A percentile compares a stretch with the other conserved stretches of the same genome.
phyloP scores from a whole-genome alignment of 495 filamentous ascomycete genomes.

The Xylaria grammica region DNA sequence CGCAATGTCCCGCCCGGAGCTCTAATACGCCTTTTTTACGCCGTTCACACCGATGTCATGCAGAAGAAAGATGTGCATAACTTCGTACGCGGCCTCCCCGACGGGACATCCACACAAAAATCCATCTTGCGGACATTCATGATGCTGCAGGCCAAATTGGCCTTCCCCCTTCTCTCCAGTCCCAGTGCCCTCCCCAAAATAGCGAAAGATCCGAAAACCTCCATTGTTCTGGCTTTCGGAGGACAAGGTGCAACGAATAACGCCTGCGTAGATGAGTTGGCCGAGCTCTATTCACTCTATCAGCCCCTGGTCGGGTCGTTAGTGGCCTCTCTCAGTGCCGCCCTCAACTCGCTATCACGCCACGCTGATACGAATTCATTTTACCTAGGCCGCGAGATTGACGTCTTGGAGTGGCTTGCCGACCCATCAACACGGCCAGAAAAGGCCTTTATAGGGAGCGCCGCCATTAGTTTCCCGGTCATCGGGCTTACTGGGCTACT shows the following conservation, averaged over 20 bases:
- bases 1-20: slow-evolving; percentile 7
- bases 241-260: slow-evolving; percentile 10
- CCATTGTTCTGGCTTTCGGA: slow-evolving; percentile 5
- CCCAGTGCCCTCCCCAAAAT: slow-evolving; percentile 6
- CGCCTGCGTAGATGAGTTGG: slow-evolving; percentile 66
- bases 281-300: slow-evolving; percentile 77
- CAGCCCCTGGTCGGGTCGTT: slow-evolving; percentile 75
- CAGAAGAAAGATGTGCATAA: slow-evolving; percentile 12
- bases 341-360: slow-evolving; percentile 69
- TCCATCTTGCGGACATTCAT: slow-evolving; percentile 14
- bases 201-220: slow-evolving; percentile 8
- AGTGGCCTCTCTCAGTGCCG: slow-evolving; percentile 66
- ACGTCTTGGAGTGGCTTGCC: slow-evolving; percentile 80
- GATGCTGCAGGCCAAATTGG: slow-evolving; percentile 11
- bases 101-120: slow-evolving; percentile 10
- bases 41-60: slow-evolving; percentile 11
- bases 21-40: slow-evolving; percentile 13
- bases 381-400: slow-evolving; percentile 75
- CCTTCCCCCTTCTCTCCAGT: slow-evolving; percentile 8
- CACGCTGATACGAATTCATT: slow-evolving; percentile 79
- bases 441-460: slow-evolving; percentile 70
- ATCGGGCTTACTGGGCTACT: slow-evolving; percentile 85
- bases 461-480: slow-evolving; percentile 79
- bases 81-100: slow-evolving; percentile 7
- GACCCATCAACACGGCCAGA: slow-evolving; percentile 78